A percentile compares a stretch with the other conserved stretches of the same genome.
Conservation (phyloP, 2,329 filamentous ascomycete species). For the Pseudogymnoascus sp. region DNA sequence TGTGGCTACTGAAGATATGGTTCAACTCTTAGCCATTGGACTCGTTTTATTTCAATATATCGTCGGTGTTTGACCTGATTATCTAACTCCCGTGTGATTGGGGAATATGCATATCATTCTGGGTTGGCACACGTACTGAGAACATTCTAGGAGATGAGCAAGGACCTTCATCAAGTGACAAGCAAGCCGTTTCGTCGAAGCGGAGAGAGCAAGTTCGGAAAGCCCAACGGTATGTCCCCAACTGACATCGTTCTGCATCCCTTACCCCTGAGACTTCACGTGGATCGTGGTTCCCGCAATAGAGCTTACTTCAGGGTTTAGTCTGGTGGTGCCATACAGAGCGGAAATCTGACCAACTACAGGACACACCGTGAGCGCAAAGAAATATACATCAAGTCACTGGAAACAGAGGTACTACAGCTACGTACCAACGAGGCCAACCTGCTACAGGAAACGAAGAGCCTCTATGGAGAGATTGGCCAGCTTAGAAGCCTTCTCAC, state of each 20-base stretch:
- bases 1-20: not conserved
- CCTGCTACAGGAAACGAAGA: conserved; percentile 17
- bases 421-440: conserved; percentile 19
- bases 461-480: conserved; percentile 17
- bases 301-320: not conserved
- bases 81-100: not conserved
- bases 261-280: not conserved
- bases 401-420: conserved; percentile 23
- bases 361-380: conserved; percentile 28
- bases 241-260: too few relatives aligned
- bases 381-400: conserved; percentile 23
- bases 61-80: not conserved
- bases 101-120: not conserved
- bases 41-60: not conserved
- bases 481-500: conserved; percentile 14
- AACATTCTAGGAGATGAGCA: not conserved
- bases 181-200: not conserved
- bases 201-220: conserved; percentile 1
- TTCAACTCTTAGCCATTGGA: not conserved
- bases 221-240: not conserved
- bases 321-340: not conserved
- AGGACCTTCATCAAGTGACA: not conserved
- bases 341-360: not conserved
- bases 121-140: not conserved
- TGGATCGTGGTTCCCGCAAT: not conserved